phyloP scores from a whole-genome alignment of 345 rosid genomes.

The Hevea brasiliensis region DNA sequence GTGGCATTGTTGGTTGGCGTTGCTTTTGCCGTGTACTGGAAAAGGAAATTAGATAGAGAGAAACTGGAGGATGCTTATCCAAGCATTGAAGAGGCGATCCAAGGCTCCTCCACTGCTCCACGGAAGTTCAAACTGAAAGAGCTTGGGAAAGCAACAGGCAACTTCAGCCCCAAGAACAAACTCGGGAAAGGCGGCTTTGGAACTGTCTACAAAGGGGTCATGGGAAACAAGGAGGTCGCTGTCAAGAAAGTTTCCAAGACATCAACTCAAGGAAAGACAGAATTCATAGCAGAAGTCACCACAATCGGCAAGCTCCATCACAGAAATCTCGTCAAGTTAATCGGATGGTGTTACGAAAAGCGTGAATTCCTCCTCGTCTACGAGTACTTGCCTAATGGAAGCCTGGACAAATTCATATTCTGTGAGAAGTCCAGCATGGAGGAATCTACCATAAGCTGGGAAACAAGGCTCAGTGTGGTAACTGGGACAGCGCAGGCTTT shows the following conservation, averaged over 20 bases:
- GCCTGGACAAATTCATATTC: slow-evolving; percentile 63
- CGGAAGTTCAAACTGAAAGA: slow-evolving; percentile 51
- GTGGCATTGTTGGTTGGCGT: slow-evolving; percentile 12
- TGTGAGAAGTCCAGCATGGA: not conserved
- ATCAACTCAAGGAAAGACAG: slow-evolving; percentile 72
- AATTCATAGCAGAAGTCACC: slow-evolving; percentile 73
- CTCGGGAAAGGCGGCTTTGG: slow-evolving; percentile 84
- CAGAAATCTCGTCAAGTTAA: slow-evolving; percentile 62
- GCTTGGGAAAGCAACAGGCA: slow-evolving; percentile 55
- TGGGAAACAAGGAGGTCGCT: slow-evolving; percentile 59
- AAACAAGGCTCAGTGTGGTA: slow-evolving; percentile 45
- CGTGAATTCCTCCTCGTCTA: slow-evolving; percentile 59
- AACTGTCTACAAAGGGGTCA: slow-evolving; percentile 61
- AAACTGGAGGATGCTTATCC: slow-evolving; percentile 38
- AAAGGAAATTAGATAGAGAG: slow-evolving; percentile 25
- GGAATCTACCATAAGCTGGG: slow-evolving; percentile 54
- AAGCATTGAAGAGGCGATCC: slow-evolving; percentile 52
- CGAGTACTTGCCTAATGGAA: slow-evolving; percentile 67
- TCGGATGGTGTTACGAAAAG: slow-evolving; percentile 77
- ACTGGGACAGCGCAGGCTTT: slow-evolving; percentile 63
- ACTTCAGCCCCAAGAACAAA: slow-evolving; percentile 49
- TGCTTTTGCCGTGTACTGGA: slow-evolving; percentile 25
- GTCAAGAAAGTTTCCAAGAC: slow-evolving; percentile 64
- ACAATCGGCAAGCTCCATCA: slow-evolving; percentile 79
- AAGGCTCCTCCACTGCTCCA: slow-evolving; percentile 47